A percentile compares a stretch with the other conserved stretches of the same genome.
These are phyloP conservation scores for Phoma herbarum DNA, from an alignment of 2,329 filamentous ascomycete genomes.

Conservation along the genomic window DNA sequence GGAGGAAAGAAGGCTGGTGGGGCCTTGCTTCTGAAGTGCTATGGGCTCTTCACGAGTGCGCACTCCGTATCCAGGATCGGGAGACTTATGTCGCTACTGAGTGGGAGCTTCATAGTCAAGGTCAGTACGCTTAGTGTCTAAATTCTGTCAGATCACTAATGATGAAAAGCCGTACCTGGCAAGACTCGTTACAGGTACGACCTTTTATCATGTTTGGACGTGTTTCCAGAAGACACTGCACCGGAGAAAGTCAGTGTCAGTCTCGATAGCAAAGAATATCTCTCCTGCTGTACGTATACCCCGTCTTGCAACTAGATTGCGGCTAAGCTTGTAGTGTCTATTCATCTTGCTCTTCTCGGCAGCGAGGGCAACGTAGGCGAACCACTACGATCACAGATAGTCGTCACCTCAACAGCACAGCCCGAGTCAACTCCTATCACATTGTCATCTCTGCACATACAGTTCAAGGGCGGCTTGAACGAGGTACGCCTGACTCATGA, in stretches of 20 bases:
- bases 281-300: constrained; percentile 59
- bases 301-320: constrained; percentile 27
- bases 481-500: constrained; percentile 45
- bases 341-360: constrained; percentile 63
- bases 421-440: constrained; percentile 56
- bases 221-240: constrained; percentile 45
- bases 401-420: constrained; percentile 60
- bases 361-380: constrained; percentile 68
- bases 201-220: constrained; percentile 57
- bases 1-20: constrained; percentile 70
- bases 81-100: constrained; percentile 62
- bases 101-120: constrained; percentile 62
- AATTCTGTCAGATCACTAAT: constrained; percentile 20
- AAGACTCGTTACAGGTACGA: constrained; percentile 54
- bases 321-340: constrained; percentile 53
- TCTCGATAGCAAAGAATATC: constrained; percentile 58
- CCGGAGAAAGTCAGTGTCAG: constrained; percentile 56
- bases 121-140: constrained; percentile 25
- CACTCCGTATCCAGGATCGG: constrained; percentile 55
- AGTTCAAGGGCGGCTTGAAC: constrained; percentile 60
- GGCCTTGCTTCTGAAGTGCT: constrained; percentile 62
- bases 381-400: constrained; percentile 63
- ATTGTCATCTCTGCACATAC: constrained; percentile 59
- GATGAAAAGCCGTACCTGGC: constrained; percentile 38
- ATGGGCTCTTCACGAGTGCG: constrained; percentile 64